Base-by-base conservation (phyloP, 257 asterid species). In the Nicotiana attenuata region DNA sequence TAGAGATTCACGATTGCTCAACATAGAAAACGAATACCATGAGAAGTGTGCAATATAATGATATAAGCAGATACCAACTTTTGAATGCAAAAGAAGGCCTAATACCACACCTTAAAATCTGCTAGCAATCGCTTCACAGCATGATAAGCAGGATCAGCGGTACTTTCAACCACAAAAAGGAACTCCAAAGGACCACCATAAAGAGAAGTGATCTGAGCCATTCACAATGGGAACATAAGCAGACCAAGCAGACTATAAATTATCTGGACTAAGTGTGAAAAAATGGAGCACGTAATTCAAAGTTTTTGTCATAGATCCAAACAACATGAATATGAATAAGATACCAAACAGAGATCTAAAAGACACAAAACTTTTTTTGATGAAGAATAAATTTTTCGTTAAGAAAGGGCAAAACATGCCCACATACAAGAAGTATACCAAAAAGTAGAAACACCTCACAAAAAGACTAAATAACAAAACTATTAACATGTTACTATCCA, bases 131-230 rank as follows among this genome's bases (percentile, higher is more conserved):
- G 85, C 78, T 92, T 84, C 81, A 91, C 92, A 0, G 98, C 98
- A 88, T 84, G 92, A 89, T 93, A 96, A 45, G 99, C 99, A 82
- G 97, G 98, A 88, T 96, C 99, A 87, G 91, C 96, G 45, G 86
- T 90, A 86, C 97, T 93, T 56, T 96, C 98, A 80, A 96, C 98
- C 69, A 96, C 92, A 86, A 96, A 96, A 78, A 94, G 92, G 87
- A 94, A 96, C 83, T 96, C 97, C 88, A 93, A 59, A 16, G 98
- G 98, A 53, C 99, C 98, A 16, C 99, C 99, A 85, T 94, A 94
- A 83, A 96, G 89, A 86, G 97, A 93, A 65, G 99, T 96, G 85
- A 94, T 89, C 99, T 96, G 97, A 87, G 86, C 75, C 79, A 86
- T 85, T 81, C 81, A 88, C 64, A 59, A 22, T 73, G 29, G 63